A percentile compares a stretch with the other conserved stretches of the same genome.
Evolutionary conservation across 2,329 filamentous ascomycete species (phyloP).

Genomic region (Diaporthe sp.): DNA sequence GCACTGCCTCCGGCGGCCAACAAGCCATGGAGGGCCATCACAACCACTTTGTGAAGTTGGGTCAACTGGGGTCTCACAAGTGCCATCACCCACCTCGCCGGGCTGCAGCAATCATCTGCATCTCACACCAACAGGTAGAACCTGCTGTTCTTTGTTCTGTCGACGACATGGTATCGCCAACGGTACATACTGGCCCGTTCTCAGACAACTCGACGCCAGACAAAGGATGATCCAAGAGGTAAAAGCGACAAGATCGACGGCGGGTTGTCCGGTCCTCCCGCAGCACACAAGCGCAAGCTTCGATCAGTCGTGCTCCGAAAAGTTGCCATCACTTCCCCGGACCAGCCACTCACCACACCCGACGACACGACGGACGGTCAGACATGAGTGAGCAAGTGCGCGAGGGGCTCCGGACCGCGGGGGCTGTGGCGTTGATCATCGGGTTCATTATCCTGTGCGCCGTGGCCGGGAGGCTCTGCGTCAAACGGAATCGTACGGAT

Average conservation of each 20-base stretch:
- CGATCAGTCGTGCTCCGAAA: not conserved
- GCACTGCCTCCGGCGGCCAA: too few species aligned
- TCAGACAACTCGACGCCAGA: not conserved
- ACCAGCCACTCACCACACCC: not conserved
- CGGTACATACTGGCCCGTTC: not conserved
- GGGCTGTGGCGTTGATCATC: not conserved
- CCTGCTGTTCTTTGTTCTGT: not conserved
- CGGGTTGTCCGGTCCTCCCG: too few species aligned
- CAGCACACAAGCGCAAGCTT: not conserved
- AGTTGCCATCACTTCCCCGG: not conserved
- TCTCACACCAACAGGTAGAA: not conserved
- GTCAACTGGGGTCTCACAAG: not conserved
- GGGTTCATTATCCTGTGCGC: conserved; percentile 12
- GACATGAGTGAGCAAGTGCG: not conserved
- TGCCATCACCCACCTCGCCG: not conserved
- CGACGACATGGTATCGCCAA: not conserved
- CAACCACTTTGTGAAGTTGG: not conserved
- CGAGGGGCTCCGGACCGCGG: not conserved
- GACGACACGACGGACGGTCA: not conserved
- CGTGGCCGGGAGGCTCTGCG: conserved; percentile 3
- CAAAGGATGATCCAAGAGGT: not conserved
- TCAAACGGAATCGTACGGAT: conserved; percentile 7
- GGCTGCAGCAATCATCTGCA: too few species aligned
- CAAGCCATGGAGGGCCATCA: too few species aligned
- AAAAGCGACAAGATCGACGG: not conserved